Percentiles rank a stretch among this genome's conserved stretches.
Conservation (phyloP, 805 yeast genomes). For the Lachancea fermentati region DNA sequence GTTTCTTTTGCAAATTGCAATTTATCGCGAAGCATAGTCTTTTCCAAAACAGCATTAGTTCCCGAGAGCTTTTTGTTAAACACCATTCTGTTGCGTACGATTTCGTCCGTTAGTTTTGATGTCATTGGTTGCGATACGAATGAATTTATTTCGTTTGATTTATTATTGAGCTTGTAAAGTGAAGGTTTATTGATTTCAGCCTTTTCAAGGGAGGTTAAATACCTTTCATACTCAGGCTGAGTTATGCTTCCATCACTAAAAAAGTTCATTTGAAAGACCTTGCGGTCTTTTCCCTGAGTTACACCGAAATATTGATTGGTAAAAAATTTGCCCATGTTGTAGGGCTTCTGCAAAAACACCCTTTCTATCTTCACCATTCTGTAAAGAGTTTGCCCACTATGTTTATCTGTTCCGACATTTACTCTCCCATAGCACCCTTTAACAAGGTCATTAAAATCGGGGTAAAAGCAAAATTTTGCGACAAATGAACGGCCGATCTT, state of each 20-base stretch:
- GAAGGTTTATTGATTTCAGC: constrained; percentile 50
- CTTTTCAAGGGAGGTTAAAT: constrained; percentile 53
- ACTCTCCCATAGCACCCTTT: constrained; percentile 77
- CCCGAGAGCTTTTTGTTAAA: constrained; percentile 54
- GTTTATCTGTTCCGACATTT: constrained; percentile 66
- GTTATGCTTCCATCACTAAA: constrained; percentile 75
- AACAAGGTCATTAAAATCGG: constrained; percentile 66
- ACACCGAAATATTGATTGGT: constrained; percentile 61
- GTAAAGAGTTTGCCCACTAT: constrained; percentile 60
- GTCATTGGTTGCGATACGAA: constrained; percentile 65
- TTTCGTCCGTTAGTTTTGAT: constrained; percentile 67
- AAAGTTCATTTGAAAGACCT: constrained; percentile 68
- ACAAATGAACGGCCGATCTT: constrained; percentile 74
- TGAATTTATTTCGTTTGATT: constrained; percentile 52
- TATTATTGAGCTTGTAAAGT: constrained; percentile 56
- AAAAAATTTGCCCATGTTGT: constrained; percentile 43
- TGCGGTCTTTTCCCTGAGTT: constrained; percentile 75
- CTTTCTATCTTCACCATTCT: constrained; percentile 79
- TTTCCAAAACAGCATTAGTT: constrained; percentile 70
- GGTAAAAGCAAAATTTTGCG: constrained; percentile 72
- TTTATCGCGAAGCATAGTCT: constrained; percentile 66
- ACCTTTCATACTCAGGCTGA: constrained; percentile 66
- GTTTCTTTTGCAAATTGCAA: constrained; percentile 68
- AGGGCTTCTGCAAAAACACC: constrained; percentile 48
- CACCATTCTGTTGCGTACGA: constrained; percentile 66